phyloP scores from a whole-genome alignment of 2,329 filamentous ascomycete genomes.

The Plectosphaerella sp. region DNA sequence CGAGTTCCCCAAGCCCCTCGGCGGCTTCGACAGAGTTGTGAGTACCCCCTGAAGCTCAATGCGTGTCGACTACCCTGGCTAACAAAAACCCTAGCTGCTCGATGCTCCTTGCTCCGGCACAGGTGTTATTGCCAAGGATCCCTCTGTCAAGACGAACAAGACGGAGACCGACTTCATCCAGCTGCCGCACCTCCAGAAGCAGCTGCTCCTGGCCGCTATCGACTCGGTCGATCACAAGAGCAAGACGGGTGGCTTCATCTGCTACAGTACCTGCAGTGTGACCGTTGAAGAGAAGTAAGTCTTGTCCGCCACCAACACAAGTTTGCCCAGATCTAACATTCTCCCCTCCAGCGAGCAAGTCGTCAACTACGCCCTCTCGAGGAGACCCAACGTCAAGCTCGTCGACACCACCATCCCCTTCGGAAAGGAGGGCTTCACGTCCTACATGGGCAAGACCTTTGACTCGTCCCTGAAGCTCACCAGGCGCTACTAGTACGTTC shows the following conservation, averaged over 20 bases:
- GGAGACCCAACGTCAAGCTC: constrained; percentile 88
- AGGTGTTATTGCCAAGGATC: constrained; percentile 95
- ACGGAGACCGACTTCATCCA: constrained; percentile 89
- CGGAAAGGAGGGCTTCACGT: constrained; percentile 87
- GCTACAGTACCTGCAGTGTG: constrained; percentile 95
- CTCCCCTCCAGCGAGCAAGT: constrained; percentile 67
- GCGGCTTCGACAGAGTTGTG: constrained; percentile 90
- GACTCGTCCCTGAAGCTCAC: constrained; percentile 79
- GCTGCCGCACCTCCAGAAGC: constrained; percentile 91
- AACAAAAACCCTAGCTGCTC: not conserved
- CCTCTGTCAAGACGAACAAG: constrained; percentile 97
- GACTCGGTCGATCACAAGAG: constrained; percentile 89
- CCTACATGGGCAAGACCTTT: constrained; percentile 88
- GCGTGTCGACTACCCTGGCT: not conserved
- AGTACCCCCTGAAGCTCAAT: not conserved
- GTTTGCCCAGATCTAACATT: not conserved
- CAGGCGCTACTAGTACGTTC: constrained; percentile 64
- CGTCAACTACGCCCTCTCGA: constrained; percentile 86
- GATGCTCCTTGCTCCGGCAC: constrained; percentile 75
- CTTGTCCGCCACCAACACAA: not conserved
- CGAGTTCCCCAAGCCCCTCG: constrained; percentile 90
- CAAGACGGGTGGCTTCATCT: constrained; percentile 90
- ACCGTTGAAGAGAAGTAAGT: constrained; percentile 72
- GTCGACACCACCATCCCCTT: constrained; percentile 89
- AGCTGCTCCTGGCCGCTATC: constrained; percentile 86